phyloP scores from a whole-genome alignment of 2,329 filamentous ascomycete genomes.

The Colletotrichum caudatum region DNA sequence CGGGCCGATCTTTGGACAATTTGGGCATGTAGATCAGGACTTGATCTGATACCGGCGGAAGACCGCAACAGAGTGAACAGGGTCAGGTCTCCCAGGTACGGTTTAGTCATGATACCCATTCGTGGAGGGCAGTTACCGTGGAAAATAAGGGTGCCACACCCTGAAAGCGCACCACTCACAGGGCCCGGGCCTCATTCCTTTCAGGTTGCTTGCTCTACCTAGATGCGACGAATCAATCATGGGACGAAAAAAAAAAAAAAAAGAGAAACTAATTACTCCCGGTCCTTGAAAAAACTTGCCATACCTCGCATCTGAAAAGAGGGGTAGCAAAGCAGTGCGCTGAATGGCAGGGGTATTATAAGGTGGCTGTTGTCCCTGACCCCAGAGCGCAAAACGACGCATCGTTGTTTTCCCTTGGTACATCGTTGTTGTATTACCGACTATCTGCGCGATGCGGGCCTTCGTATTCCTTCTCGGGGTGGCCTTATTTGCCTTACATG shows the following conservation, averaged over 20 bases:
- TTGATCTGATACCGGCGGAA: not conserved
- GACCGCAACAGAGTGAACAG: not conserved
- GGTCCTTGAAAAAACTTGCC: constrained; percentile 2
- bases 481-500: not conserved
- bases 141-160: not conserved
- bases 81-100: not conserved
- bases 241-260: constrained; percentile 8
- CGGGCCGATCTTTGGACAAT: not conserved
- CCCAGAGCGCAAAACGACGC: not conserved
- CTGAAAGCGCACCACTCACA: not conserved
- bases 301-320: constrained; percentile 19
- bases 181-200: not conserved
- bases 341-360: constrained; percentile 19
- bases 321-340: constrained; percentile 10
- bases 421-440: not conserved
- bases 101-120: not conserved
- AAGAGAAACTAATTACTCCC: not conserved
- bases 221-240: not conserved
- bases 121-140: not conserved
- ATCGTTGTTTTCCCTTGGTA: not conserved
- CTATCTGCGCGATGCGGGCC: constrained; percentile 11
- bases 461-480: not conserved
- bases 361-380: not conserved
- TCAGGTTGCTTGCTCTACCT: not conserved
- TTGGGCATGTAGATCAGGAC: not conserved